Evolutionary conservation across 106 monocot species (phyloP), one percentile per base, ranked within the genome.

Genomic region (Hemerocallis citrina): DNA sequence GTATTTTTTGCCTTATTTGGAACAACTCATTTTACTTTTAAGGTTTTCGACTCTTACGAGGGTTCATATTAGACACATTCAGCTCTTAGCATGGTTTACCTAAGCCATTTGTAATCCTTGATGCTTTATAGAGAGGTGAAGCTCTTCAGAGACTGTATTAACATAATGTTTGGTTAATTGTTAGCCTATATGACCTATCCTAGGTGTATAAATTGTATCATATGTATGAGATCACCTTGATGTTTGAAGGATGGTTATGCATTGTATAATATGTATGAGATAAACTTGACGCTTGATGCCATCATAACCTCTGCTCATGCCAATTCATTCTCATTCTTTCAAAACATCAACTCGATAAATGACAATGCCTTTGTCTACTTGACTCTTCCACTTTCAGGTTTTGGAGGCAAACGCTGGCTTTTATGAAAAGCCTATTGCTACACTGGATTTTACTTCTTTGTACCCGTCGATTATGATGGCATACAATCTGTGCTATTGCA

Each of bases 391-490:
- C 60, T 60, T 63, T 23, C 69, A 93, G 93, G 93, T 93, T 61
- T 82, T 93, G 68, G 93, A 89, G 77, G 93, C 93, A 42, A 93
- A 69, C 67, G 81, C 84, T 68, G 93, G 93, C 64, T 93, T 82
- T 68, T 93, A 89, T 85, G 93, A 93, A 43, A 93, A 89, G 35
- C 93, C 93, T 15, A 89, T 93, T 66, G 93, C 93, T 30, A 93
- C 93, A 40, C 60, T 93, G 54, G 93, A 93, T 60, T 93, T 93
- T 79, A 88, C 93, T 71, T 93, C 93, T 66, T 73, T 93, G 43
- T 93, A 93, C 64, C 93, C 93, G 34, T 93, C 93, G 37, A 89
- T 93, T 72, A 93, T 88, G 93, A 93, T 93, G 93, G 88, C 93
- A 27, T 93, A 93, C 62, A 93, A 93, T 77, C 66, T 93, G 52